Evolutionary conservation across 2,329 filamentous ascomycete genomes (phyloP).

Genomic region (Neonectria ditissima): DNA sequence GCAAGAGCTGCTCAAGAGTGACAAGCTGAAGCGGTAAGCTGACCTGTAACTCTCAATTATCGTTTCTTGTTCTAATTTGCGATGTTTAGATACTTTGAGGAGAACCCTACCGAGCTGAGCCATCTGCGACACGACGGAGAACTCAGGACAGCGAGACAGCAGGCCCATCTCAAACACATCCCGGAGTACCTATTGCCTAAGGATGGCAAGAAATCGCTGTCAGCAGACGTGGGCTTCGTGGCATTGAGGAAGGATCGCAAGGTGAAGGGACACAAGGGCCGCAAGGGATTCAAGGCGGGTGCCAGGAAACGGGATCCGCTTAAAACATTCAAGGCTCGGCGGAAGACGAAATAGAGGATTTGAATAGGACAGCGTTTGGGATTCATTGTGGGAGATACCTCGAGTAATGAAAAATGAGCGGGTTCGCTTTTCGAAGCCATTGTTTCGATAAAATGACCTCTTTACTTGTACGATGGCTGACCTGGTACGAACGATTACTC

Average conservation of each 20-base stretch:
- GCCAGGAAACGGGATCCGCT: constrained; percentile 84
- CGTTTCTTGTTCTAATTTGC: constrained; percentile 3
- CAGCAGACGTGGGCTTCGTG: constrained; percentile 81
- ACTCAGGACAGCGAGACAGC: constrained; percentile 82
- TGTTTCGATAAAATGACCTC: not conserved
- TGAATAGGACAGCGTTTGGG: constrained; percentile 27
- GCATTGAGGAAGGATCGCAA: constrained; percentile 71
- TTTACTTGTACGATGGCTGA: not conserved
- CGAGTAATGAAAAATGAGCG: constrained; percentile 23
- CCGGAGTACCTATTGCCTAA: constrained; percentile 91
- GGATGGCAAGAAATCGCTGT: constrained; percentile 77
- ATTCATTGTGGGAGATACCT: constrained; percentile 36
- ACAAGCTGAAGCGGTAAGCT: constrained; percentile 81
- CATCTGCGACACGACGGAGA: constrained; percentile 93
- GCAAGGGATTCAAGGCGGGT: constrained; percentile 60
- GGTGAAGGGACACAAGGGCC: constrained; percentile 60
- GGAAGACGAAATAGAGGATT: constrained; percentile 55
- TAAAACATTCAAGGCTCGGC: constrained; percentile 83
- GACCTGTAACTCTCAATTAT: not conserved
- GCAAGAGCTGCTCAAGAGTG: constrained; percentile 90
- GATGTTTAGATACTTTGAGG: constrained; percentile 81
- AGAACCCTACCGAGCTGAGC: constrained; percentile 89
- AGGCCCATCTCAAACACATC: constrained; percentile 92
- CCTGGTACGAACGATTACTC: too few species aligned
- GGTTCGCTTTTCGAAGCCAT: not conserved